These are phyloP conservation scores for Penicillium fuscoglaucum DNA, from an alignment of 2,329 filamentous ascomycete species.

Conservation along the genomic window DNA sequence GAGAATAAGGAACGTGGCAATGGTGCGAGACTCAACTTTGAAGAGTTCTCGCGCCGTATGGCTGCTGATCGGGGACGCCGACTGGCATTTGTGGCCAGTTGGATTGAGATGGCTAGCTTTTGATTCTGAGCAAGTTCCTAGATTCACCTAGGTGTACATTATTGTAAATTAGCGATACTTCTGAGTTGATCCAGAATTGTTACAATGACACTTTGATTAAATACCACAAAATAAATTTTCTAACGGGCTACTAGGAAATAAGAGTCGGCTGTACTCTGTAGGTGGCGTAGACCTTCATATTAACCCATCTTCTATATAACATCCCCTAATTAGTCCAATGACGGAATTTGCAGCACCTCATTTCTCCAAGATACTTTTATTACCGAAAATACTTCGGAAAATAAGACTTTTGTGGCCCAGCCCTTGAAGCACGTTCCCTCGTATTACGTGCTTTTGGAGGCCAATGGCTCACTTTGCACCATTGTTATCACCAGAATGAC, in stretches of 20 bases:
- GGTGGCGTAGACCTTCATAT: not conserved
- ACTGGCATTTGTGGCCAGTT: conserved; percentile 80
- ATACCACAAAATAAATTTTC: not conserved
- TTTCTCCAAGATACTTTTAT: not conserved
- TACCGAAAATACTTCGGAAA: not conserved
- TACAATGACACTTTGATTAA: not conserved
- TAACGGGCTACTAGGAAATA: not conserved
- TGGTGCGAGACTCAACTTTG: conserved; percentile 69
- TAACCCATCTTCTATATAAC: not conserved
- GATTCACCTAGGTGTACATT: conserved; percentile 2
- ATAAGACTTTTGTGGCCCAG: not conserved
- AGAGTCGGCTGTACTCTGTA: not conserved
- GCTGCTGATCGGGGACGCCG: conserved; percentile 65
- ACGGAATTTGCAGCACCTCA: not conserved
- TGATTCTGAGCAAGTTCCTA: conserved; percentile 48
- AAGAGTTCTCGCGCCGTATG: conserved; percentile 78
- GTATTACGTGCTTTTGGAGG: not conserved
- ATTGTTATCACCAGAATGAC: not conserved
- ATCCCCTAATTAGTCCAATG: not conserved
- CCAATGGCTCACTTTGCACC: not conserved
- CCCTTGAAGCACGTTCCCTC: not conserved
- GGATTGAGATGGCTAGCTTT: conserved; percentile 76
- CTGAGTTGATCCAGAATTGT: not conserved
- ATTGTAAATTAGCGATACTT: conserved; percentile 4
- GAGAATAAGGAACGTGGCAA: conserved; percentile 72